These are phyloP conservation scores for Fraxinus baroniana DNA, from an alignment of 305 asterid genomes.

Conservation along the genomic window DNA sequence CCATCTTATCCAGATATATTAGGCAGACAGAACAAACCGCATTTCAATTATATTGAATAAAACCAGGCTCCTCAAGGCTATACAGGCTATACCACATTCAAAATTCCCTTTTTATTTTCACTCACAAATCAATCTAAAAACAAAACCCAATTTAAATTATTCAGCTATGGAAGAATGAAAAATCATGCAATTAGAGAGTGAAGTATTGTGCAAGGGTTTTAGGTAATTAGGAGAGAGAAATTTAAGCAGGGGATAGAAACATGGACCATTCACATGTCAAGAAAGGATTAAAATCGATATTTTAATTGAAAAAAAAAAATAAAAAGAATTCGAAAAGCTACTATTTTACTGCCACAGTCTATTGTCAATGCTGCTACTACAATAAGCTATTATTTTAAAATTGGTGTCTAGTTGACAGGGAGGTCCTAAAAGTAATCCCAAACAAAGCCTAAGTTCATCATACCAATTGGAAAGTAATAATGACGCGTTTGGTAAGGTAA, in stretches of 20 bases:
- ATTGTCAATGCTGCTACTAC: not conserved
- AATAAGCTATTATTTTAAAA: not conserved
- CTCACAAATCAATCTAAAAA: not conserved
- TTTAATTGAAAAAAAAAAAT: too few species aligned
- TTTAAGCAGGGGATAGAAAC: not conserved
- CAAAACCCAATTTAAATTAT: not conserved
- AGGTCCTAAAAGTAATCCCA: not conserved
- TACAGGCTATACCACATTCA: not conserved
- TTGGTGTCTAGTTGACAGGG: not conserved
- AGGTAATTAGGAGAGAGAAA: not conserved
- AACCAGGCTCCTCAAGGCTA: not conserved
- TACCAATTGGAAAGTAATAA: not conserved
- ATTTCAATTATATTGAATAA: not conserved
- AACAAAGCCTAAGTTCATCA: not conserved
- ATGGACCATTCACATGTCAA: not conserved
- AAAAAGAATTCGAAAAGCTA: not conserved
- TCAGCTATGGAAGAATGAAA: not conserved
- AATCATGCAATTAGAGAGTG: not conserved
- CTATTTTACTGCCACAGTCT: not conserved
- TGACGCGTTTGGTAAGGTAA: not conserved
- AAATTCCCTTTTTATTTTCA: not conserved
- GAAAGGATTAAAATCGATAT: not conserved
- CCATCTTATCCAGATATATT: constrained; percentile 13
- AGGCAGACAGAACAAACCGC: not conserved
- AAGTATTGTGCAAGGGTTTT: not conserved